These are phyloP conservation scores for Hyphopichia buzzinii DNA, from an alignment of 1,139 yeast genomes.

Conservation along the genomic window DNA sequence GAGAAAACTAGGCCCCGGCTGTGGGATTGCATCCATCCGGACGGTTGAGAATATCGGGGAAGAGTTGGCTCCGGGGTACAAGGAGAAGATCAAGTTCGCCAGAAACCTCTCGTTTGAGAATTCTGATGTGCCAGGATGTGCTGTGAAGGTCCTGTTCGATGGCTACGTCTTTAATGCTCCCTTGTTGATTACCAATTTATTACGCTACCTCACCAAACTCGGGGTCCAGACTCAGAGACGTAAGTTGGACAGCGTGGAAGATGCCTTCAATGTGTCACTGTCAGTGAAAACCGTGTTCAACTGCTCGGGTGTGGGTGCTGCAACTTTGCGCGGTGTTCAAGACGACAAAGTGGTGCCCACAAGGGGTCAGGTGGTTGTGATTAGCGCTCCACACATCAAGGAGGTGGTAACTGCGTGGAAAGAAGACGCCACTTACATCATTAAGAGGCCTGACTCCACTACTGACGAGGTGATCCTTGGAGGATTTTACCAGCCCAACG, in stretches of 20 bases:
- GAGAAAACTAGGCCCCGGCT: slow-evolving; percentile 11
- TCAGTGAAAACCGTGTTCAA: slow-evolving; percentile 54
- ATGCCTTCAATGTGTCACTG: slow-evolving; percentile 7
- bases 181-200: slow-evolving; percentile 13
- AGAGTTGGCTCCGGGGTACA: slow-evolving; percentile 3
- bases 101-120: slow-evolving; percentile 5
- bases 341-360: slow-evolving; percentile 58
- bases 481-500: slow-evolving; percentile 59
- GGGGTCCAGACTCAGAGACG: slow-evolving; percentile 12
- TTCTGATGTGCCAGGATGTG: slow-evolving; percentile 1
- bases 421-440: slow-evolving; percentile 53
- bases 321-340: slow-evolving; percentile 52
- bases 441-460: slow-evolving; percentile 63
- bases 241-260: slow-evolving; percentile 9
- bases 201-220: slow-evolving; percentile 8
- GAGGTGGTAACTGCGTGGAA: slow-evolving; percentile 54
- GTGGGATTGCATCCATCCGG: slow-evolving; percentile 11
- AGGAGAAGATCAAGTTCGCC: slow-evolving; percentile 4
- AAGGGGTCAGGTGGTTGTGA: slow-evolving; percentile 68
- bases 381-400: slow-evolving; percentile 54
- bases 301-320: slow-evolving; percentile 69
- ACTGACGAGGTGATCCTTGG: slow-evolving; percentile 61
- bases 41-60: slow-evolving; percentile 9
- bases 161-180: slow-evolving; percentile 26
- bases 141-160: slow-evolving; percentile 6